Evolutionary conservation across 371 early-diverging fungal species (phyloP).

Genomic region (Lichtheimia corymbifera): DNA sequence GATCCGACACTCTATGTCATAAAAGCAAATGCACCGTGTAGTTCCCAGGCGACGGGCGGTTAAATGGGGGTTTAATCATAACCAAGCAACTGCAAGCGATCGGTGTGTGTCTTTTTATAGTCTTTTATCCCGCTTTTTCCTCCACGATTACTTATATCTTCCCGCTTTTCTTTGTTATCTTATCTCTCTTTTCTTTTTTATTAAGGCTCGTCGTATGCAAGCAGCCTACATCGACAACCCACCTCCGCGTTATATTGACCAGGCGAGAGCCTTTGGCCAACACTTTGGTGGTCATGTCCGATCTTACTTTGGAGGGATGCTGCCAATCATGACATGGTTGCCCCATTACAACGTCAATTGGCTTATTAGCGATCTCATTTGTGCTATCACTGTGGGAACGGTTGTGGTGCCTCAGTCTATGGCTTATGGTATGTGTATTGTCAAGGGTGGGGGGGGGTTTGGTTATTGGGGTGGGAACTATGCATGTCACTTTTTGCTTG

Average conservation of each 20-base stretch:
- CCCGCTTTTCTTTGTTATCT: not conserved
- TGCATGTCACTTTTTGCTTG: not conserved
- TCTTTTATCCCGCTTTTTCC: too few species aligned
- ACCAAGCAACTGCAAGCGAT: too few species aligned
- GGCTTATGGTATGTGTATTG: constrained; percentile 60
- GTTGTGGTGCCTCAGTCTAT: constrained; percentile 84
- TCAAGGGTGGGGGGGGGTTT: not conserved
- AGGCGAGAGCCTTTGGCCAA: not conserved
- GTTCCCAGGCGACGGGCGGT: too few species aligned
- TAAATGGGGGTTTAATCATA: too few species aligned
- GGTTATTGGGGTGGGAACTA: not conserved
- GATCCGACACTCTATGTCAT: too few species aligned
- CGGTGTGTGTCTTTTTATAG: too few species aligned
- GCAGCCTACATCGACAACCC: constrained; percentile 7
- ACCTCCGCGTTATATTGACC: constrained; percentile 1
- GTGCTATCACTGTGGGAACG: constrained; percentile 71
- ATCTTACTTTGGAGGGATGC: constrained; percentile 28
- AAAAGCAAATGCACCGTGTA: too few species aligned
- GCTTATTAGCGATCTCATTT: constrained; percentile 70
- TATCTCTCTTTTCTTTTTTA: too few species aligned
- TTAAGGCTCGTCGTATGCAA: too few species aligned
- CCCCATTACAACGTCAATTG: constrained; percentile 72
- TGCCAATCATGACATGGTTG: constrained; percentile 75
- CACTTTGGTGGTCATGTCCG: constrained; percentile 17
- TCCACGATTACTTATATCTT: not conserved